phyloP scores from a whole-genome alignment of 2,329 filamentous ascomycete species.

The Pyricularia sp. region DNA sequence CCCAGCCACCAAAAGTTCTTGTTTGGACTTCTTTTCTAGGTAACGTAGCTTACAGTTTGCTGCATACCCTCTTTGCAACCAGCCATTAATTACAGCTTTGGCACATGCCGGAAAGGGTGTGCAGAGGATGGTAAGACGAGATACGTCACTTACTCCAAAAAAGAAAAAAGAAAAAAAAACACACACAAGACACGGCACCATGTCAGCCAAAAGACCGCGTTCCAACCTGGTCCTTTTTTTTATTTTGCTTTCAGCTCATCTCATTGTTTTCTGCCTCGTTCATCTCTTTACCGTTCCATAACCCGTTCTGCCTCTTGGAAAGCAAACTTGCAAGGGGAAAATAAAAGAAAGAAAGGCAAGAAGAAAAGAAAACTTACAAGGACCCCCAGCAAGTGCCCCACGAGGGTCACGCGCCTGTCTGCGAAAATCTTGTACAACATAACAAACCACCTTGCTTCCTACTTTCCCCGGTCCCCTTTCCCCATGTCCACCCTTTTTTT shows the following conservation, averaged over 20 bases:
- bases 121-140: background rate
- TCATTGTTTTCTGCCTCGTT: background rate
- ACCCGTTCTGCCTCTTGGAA: no score
- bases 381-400: background rate
- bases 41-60: no score
- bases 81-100: background rate
- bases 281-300: background rate
- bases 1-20: background rate
- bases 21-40: background rate
- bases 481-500: background rate
- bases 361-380: background rate
- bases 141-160: background rate
- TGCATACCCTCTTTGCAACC: no score
- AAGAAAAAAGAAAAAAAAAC: background rate
- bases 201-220: background rate
- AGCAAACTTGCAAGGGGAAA: background rate
- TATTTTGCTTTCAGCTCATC: background rate
- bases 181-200: background rate
- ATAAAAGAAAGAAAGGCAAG: background rate
- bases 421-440: background rate
- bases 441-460: background rate
- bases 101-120: background rate
- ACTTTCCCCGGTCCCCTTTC: background rate
- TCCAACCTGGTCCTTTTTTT: background rate
- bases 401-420: background rate